Percentiles rank a stretch among this genome's conserved stretches.
Evolutionary conservation across 208 protist genomes (phyloP).

Genomic region (Lotmaria passim): DNA sequence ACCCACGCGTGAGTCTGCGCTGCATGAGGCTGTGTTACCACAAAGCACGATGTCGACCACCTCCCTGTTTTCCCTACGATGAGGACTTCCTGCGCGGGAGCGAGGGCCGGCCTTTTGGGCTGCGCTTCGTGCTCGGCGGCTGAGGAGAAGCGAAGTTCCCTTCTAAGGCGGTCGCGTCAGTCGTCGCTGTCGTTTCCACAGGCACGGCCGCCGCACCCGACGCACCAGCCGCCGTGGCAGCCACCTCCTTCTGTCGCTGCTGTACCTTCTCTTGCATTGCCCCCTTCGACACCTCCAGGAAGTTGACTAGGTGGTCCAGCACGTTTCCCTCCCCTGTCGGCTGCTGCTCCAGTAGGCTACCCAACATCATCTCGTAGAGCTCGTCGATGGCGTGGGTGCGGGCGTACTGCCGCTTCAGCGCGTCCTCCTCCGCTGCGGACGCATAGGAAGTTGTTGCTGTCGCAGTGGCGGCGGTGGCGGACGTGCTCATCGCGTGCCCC

Average conservation of each 20-base stretch:
- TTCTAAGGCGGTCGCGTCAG: background rate
- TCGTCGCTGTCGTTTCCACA: background rate
- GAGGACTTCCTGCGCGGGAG: constrained; percentile 12
- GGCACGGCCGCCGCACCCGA: background rate
- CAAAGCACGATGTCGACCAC: too few relatives aligned
- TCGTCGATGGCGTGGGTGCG: constrained; percentile 58
- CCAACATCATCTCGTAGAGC: constrained; percentile 71
- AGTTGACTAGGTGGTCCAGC: constrained; percentile 67
- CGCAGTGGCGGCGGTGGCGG: background rate
- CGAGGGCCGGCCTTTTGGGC: constrained; percentile 18
- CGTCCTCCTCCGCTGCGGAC: background rate
- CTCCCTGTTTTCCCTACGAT: background rate
- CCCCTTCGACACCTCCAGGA: constrained; percentile 39
- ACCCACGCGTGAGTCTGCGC: background rate
- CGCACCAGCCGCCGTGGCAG: background rate
- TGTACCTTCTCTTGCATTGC: constrained; percentile 23
- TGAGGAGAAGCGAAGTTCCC: constrained; percentile 7
- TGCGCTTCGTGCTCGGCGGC: constrained; percentile 21
- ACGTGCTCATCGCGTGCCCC: background rate
- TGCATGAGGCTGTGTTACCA: too few relatives aligned
- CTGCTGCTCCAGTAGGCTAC: constrained; percentile 41
- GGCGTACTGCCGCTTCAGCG: constrained; percentile 35
- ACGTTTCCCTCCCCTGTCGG: constrained; percentile 49
- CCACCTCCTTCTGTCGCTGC: constrained; percentile 14
- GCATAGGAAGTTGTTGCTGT: background rate